A percentile compares a stretch with the other conserved stretches of the same genome.
phyloP scores from a whole-genome alignment of 106 monocot species.

The Amphibolis antarctica region DNA sequence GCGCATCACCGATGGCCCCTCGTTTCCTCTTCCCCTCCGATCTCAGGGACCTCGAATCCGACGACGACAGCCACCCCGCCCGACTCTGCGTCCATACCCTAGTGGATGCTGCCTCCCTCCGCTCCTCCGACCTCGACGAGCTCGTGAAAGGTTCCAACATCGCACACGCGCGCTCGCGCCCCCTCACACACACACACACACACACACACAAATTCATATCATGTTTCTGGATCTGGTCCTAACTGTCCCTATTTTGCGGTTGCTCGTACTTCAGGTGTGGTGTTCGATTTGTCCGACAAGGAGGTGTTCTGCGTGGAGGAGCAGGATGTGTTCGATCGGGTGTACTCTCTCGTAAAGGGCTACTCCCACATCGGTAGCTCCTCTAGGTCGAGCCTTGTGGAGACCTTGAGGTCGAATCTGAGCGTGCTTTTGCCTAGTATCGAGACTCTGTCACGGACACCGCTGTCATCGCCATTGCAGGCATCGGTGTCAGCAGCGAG shows the following conservation, averaged over 20 bases:
- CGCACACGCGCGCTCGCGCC: not conserved
- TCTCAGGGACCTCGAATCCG: conserved; percentile 49
- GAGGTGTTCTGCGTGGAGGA: conserved; percentile 89
- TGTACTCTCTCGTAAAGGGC: conserved; percentile 65
- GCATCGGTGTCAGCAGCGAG: not conserved
- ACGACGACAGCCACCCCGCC: conserved; percentile 15
- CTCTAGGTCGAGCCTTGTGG: conserved; percentile 59
- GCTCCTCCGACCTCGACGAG: conserved; percentile 59
- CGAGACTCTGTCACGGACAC: conserved; percentile 47
- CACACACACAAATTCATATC: not conserved
- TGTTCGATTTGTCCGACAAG: conserved; percentile 81
- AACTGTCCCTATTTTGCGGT: not conserved
- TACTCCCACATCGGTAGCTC: conserved; percentile 35
- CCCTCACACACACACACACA: not conserved
- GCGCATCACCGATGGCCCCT: conserved; percentile 31
- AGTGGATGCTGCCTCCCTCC: conserved; percentile 36
- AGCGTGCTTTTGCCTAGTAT: conserved; percentile 70
- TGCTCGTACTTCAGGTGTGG: conserved; percentile 26
- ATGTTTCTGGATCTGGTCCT: not conserved
- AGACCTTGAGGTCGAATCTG: conserved; percentile 80
- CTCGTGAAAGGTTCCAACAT: conserved; percentile 53
- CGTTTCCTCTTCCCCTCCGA: conserved; percentile 65
- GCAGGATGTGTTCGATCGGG: conserved; percentile 71
- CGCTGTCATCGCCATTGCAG: not conserved
- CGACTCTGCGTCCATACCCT: conserved; percentile 32